Conservation (phyloP, 73 alveolate genomes). For the Tetrahymena malaccensis region DNA sequence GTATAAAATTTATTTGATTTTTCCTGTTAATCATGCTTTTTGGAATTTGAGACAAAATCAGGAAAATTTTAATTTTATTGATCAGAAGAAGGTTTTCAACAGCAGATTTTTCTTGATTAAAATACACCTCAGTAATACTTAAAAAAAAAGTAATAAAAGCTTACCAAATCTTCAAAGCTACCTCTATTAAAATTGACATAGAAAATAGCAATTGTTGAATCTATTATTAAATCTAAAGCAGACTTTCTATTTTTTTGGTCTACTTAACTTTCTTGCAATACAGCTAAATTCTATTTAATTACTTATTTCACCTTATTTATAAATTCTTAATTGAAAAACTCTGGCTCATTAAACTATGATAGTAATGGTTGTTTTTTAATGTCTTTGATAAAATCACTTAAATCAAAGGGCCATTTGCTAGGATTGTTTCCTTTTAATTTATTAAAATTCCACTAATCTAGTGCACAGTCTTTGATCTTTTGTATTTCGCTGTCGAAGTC, state of each 20-base stretch:
- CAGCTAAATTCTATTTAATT: not conserved
- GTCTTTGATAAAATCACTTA: not conserved
- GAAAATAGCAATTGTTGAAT: not conserved
- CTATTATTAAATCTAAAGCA: not conserved
- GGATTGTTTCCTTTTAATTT: not conserved
- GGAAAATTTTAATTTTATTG: not conserved
- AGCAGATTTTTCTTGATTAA: not conserved
- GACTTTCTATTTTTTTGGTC: not conserved
- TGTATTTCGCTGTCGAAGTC: not conserved
- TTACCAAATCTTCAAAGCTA: not conserved
- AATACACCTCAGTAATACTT: not conserved
- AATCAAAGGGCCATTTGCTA: not conserved
- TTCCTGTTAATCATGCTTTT: not conserved
- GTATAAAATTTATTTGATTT: too few species aligned
- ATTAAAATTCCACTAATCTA: not conserved
- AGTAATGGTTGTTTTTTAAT: not conserved
- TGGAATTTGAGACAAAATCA: not conserved
- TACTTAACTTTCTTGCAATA: not conserved
- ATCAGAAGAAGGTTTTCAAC: not conserved
- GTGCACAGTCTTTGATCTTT: not conserved
- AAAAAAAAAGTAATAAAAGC: not conserved
- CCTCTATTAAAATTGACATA: not conserved
- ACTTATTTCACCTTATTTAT: not conserved
- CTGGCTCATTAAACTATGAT: not conserved
- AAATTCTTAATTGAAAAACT: not conserved